A percentile compares a stretch with the other conserved stretches of the same genome.
These are phyloP conservation scores for Talaromyces sp. DNA, from an alignment of 2,329 filamentous ascomycete genomes.

Conservation along the genomic window DNA sequence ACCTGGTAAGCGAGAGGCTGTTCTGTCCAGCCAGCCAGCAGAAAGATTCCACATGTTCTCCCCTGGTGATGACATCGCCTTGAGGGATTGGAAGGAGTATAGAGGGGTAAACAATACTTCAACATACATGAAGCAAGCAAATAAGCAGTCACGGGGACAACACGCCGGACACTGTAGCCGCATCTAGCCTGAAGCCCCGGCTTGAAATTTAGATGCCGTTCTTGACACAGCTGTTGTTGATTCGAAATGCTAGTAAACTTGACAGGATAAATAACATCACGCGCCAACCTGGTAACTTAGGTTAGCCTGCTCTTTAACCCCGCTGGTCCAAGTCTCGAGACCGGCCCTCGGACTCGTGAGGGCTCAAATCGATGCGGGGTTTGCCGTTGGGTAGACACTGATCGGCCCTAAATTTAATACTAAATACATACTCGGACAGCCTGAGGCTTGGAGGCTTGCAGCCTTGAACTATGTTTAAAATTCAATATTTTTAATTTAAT, in stretches of 20 bases:
- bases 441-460: not conserved
- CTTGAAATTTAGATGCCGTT: not conserved
- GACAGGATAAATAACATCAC: not conserved
- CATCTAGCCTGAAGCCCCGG: not conserved
- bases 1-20: not conserved
- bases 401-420: not conserved
- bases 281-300: not conserved
- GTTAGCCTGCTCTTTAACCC: not conserved
- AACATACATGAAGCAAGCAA: not conserved
- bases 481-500: not conserved
- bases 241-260: not conserved
- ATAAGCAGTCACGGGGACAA: not conserved
- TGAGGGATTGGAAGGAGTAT: not conserved
- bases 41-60: not conserved
- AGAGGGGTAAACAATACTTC: not conserved
- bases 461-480: not conserved
- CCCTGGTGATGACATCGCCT: not conserved
- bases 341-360: not conserved
- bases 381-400: not conserved
- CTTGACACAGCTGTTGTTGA: not conserved
- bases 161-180: not conserved
- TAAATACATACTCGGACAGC: not conserved
- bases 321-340: not conserved
- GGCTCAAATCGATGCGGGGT: not conserved
- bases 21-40: not conserved